Evolutionary conservation across 1,139 yeast species (phyloP), one percentile per base, ranked within the genome.

Genomic region (Sugiyamaella xylanicola): DNA sequence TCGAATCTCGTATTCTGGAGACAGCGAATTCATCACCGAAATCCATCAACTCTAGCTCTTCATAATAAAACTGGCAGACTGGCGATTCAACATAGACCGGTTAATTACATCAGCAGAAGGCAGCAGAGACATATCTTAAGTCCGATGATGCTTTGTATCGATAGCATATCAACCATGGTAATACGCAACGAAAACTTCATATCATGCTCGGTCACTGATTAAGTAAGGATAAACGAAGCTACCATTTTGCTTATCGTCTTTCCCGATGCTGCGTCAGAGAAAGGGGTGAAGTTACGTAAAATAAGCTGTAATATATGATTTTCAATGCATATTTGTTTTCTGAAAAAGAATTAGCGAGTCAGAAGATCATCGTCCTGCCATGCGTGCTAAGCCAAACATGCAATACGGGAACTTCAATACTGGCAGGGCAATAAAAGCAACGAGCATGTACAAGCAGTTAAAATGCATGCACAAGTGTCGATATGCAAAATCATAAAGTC

Each of bases 371-470:
- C 37, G 8, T 32, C 15, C 37, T 32, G 37, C 37, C 37, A 32
- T 32, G 37, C 37, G 37, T 32, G 37, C 37, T 32, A 32, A 32
- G 37, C 37, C 37, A 32, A 32, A 32, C 13, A 32, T 32, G 37
- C 37, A 32, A 32, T 32, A 32, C 37, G 37, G 37, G 29, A 25
- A 25, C 29, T 5, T 25, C 29, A 25, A 25, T 25, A 32, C 37
- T 32, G 37, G 37, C 15, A 15, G 37, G 37, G 37, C 5, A 32
- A 5, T 5, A 32, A 32, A 32, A 32, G 37, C 37, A 32, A 8
- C 4, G 15, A 8, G 37, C 37, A 32, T 8, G 15, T 8, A 32
- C 15, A 32, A 32, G 37, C 37, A 32, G 37, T 4, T 32, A n/a
- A 8, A 8, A 32, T 32, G 37, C 37, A 32, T 7, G 15, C 15